These are phyloP conservation scores for Pythium folliculosum DNA, from an alignment of 352 stramenopile species.

Conservation along the genomic window DNA sequence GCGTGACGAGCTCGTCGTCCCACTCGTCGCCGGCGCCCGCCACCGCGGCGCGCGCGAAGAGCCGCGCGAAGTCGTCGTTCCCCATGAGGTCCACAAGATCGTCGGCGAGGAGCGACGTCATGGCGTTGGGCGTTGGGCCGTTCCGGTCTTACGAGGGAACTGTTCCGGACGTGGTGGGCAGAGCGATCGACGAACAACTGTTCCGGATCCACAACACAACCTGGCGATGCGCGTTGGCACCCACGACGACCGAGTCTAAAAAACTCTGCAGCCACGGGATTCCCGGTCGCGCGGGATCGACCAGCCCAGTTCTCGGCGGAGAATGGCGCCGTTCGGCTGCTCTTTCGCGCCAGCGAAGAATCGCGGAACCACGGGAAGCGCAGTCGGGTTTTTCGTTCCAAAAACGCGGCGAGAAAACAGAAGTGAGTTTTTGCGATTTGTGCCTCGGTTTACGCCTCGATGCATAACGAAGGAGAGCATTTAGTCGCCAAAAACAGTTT, in stretches of 20 bases:
- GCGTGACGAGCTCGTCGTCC: constrained; percentile 18
- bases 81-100: not conserved
- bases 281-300: not conserved
- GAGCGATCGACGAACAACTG: not conserved
- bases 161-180: not conserved
- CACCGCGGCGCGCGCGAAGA: constrained; percentile 5
- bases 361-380: no score
- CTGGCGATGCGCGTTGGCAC: no score
- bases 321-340: no score
- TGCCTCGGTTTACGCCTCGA: no score
- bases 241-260: no score
- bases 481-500: no score
- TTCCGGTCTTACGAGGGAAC: not conserved
- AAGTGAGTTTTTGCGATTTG: not conserved
- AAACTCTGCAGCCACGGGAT: not conserved
- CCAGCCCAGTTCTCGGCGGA: no score
- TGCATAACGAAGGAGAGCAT: no score
- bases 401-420: not conserved
- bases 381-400: not conserved
- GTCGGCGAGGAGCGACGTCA: not conserved
- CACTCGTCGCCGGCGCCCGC: constrained; percentile 1
- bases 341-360: no score
- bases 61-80: constrained; percentile 1
- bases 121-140: not conserved
- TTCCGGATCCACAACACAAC: not conserved